Percentiles rank a stretch among this genome's conserved stretches.
phyloP scores from a whole-genome alignment of 2,329 filamentous ascomycete species.

The Onygenales sp. region DNA sequence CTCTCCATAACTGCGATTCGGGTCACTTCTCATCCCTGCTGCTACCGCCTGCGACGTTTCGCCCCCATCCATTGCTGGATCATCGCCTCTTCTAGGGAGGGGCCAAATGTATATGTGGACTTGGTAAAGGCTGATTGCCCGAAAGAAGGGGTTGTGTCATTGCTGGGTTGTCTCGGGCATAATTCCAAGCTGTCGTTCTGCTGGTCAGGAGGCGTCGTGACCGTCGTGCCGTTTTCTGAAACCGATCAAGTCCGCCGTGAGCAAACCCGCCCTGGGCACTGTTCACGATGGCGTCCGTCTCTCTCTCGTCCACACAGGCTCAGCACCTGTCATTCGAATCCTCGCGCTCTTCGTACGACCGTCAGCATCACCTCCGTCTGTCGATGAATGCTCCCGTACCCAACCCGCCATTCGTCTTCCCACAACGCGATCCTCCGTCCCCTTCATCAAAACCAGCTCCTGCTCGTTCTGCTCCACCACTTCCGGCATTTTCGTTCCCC shows the following conservation, averaged over 20 bases:
- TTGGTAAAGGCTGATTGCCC: not conserved
- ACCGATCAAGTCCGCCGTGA: slow-evolving; percentile 1
- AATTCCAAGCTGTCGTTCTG: not conserved
- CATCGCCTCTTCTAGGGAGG: slow-evolving; percentile 2
- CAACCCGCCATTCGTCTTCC: slow-evolving; percentile 4
- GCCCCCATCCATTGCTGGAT: not conserved
- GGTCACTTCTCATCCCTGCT: not conserved
- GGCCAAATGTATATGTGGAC: not conserved
- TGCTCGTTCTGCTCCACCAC: slow-evolving; percentile 31
- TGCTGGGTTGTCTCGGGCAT: not conserved
- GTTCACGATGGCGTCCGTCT: slow-evolving; percentile 9
- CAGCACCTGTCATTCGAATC: slow-evolving; percentile 17
- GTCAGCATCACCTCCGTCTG: slow-evolving; percentile 15
- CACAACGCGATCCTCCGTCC: slow-evolving; percentile 20
- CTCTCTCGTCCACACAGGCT: slow-evolving; percentile 24
- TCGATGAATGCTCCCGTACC: not conserved
- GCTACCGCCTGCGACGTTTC: slow-evolving; percentile 2
- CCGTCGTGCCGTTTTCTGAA: not conserved
- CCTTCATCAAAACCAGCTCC: slow-evolving; percentile 50
- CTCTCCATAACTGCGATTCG: not conserved
- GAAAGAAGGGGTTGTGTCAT: not conserved
- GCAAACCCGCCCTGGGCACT: slow-evolving; percentile 6
- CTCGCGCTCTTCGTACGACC: slow-evolving; percentile 15
- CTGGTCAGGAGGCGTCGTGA: not conserved
- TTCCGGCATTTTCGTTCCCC: slow-evolving; percentile 29